Percentiles rank a stretch among this genome's conserved stretches.
Evolutionary conservation across 805 yeast species (phyloP).

Genomic region (Kuraishia piskuri): DNA sequence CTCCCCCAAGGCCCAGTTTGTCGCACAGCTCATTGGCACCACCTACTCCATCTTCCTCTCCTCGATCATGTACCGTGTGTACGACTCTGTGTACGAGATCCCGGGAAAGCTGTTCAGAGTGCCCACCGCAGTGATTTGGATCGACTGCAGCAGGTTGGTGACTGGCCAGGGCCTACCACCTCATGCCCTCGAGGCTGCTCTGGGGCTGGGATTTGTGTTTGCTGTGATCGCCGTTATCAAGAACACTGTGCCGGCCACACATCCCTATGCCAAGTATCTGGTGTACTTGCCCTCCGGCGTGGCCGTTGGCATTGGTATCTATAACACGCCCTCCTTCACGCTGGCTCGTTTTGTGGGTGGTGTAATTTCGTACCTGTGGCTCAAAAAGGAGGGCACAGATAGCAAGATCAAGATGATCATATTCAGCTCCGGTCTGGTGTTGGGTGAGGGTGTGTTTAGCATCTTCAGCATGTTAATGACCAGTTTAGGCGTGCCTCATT

Average conservation of each 20-base stretch:
- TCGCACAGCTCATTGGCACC: constrained; percentile 87
- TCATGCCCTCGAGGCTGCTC: constrained; percentile 51
- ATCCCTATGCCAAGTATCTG: constrained; percentile 29
- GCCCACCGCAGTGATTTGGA: constrained; percentile 96
- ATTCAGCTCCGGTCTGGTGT: constrained; percentile 81
- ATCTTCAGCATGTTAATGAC: constrained; percentile 74
- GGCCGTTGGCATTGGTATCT: constrained; percentile 95
- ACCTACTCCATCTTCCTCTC: constrained; percentile 75
- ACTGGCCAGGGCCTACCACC: constrained; percentile 90
- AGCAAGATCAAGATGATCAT: constrained; percentile 73
- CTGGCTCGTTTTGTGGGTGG: constrained; percentile 93
- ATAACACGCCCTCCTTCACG: constrained; percentile 89
- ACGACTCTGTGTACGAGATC: constrained; percentile 74
- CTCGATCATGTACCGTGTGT: constrained; percentile 72
- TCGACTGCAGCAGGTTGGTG: constrained; percentile 88
- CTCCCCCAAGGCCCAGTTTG: constrained; percentile 84
- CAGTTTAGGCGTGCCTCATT: constrained; percentile 56
- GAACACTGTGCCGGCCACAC: constrained; percentile 39
- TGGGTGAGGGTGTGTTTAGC: constrained; percentile 91
- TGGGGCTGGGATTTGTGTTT: constrained; percentile 58
- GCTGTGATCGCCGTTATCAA: constrained; percentile 60
- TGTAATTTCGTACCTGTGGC: constrained; percentile 51
- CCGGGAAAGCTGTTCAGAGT: constrained; percentile 78
- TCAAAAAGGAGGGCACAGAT: constrained; percentile 24
- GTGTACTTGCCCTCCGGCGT: constrained; percentile 84